Evolutionary conservation across 768 basidiomycete species (phyloP), one percentile per base, ranked within the genome.

Genomic region (Boletales sp.): DNA sequence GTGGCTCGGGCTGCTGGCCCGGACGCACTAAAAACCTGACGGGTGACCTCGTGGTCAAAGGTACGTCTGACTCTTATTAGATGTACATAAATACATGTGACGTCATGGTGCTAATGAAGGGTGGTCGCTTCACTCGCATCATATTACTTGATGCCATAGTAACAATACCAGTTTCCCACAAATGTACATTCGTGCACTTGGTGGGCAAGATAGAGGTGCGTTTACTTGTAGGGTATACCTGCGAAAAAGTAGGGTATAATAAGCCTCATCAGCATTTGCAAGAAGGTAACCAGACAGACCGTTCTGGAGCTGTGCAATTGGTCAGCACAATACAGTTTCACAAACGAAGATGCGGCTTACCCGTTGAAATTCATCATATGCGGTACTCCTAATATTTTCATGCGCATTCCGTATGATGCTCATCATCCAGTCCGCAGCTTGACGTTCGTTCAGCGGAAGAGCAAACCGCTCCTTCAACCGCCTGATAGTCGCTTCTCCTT

Each of bases 391-490:
- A 49, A 92, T 79, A 65, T 98, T 98, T 72, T 97, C 94, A 61
- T 94, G 89, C 1, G 96, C 96, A 62, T 98, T 94, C 53, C 82
- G 82, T 42, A 97, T 84, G 35, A 91, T 76, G 14, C 82, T 74
- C 77, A 90, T 79, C 94, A 98, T 97, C 69, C 79, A 94, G 39
- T 95, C 91, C 0, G 94, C 95, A 10, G 95, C 96, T 53, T 91
- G 87, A 41, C 90, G 78, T 62, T 99, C 96, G 48, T 81, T 86
- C 46, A 95, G 65, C 19, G 84, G 80, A 31, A 88, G 76, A 37
- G 82, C 85, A 73, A 96, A 99, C 19, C 96, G 81, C 53, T 96
- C 93, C 50, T 82, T 77, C 39, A 99, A 73, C 28, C 96, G 74
- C 57, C 81, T 83, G 66, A 98, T 94, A 4, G 96, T 98, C 0